Conservation (phyloP, 257 asterid species). For the Verbascum thapsus region DNA sequence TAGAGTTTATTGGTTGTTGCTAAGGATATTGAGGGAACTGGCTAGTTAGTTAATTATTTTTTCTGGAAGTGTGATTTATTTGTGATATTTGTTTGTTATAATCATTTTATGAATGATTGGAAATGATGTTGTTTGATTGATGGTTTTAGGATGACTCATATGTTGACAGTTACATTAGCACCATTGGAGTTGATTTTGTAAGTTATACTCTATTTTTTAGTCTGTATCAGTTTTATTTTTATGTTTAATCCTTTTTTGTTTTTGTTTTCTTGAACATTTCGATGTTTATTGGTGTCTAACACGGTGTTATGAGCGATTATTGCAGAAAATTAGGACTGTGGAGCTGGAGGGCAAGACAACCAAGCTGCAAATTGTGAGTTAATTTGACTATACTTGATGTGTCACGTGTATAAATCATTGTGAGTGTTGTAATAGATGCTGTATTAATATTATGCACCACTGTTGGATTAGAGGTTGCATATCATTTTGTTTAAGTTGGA, state of each 20-base stretch:
- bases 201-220: slow-evolving; percentile 29
- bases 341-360: slow-evolving; percentile 80
- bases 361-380: slow-evolving; percentile 89
- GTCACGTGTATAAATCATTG: not conserved
- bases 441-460: not conserved
- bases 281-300: slow-evolving; percentile 3
- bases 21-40: not conserved
- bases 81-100: not conserved
- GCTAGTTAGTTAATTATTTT: not conserved
- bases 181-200: slow-evolving; percentile 89
- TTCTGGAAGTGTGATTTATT: not conserved
- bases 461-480: not conserved
- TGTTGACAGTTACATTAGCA: slow-evolving; percentile 89
- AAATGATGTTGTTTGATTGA: slow-evolving; percentile 23
- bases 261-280: not conserved
- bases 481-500: slow-evolving; percentile 14
- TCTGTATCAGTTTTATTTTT: not conserved
- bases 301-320: not conserved
- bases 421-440: slow-evolving; percentile 3
- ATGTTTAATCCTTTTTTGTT: not conserved
- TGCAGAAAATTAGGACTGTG: slow-evolving; percentile 83
- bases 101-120: not conserved
- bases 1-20: not conserved
- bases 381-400: slow-evolving; percentile 7
- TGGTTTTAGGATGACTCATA: slow-evolving; percentile 80